These are phyloP conservation scores for Phytophthora podocarpi DNA, from an alignment of 352 stramenopile genomes.

Conservation along the genomic window DNA sequence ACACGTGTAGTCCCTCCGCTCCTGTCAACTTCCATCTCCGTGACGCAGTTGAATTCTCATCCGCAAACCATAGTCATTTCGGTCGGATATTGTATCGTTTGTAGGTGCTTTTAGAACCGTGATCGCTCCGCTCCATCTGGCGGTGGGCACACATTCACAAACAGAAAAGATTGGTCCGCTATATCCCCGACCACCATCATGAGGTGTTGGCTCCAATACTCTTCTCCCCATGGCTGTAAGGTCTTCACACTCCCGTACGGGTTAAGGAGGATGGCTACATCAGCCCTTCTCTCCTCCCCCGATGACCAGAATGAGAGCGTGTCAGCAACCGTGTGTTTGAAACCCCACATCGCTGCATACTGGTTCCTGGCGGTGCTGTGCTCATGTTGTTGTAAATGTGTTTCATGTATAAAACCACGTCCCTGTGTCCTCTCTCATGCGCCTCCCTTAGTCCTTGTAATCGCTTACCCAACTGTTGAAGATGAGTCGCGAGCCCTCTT, in stretches of 20 bases:
- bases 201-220: slow-evolving; percentile 1
- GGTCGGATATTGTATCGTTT: no score
- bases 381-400: neutral
- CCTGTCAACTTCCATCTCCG: neutral
- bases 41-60: neutral
- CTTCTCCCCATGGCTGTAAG: neutral
- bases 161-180: neutral
- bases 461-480: neutral
- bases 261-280: slow-evolving; percentile 12
- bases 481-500: neutral
- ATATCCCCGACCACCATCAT: neutral
- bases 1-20: no score
- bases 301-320: neutral
- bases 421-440: neutral
- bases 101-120: neutral
- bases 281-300: neutral
- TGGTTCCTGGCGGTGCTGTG: neutral
- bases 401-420: slow-evolving; percentile 13
- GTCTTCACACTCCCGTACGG: slow-evolving; percentile 4
- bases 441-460: slow-evolving; percentile 11
- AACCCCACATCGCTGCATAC: slow-evolving; percentile 12
- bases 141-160: slow-evolving; percentile 10
- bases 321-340: neutral
- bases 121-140: neutral
- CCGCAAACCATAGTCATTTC: neutral